Evolutionary conservation across 441 rosid genomes (phyloP).

Genomic region (Pelargonium fulgidum): DNA sequence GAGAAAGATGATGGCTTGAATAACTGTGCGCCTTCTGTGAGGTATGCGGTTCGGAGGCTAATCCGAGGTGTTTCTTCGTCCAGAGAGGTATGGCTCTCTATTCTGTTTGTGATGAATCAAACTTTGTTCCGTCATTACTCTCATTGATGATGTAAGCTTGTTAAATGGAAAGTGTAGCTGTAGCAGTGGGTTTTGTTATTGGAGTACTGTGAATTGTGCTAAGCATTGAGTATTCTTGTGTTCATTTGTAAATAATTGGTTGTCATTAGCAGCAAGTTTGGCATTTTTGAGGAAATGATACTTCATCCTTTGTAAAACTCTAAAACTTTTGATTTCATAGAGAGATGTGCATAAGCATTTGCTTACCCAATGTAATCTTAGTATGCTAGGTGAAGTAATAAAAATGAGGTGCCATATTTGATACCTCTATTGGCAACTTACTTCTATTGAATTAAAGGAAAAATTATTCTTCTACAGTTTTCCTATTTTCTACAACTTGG

Average conservation of each 20-base stretch:
- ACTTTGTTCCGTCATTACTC: not conserved
- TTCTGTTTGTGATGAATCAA: not conserved
- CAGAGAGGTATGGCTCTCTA: slow-evolving; percentile 55
- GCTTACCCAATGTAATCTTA: not conserved
- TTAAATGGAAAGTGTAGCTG: not conserved
- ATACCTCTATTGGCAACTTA: too few species aligned
- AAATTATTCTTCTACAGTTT: not conserved
- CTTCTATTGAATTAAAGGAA: too few species aligned
- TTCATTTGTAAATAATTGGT: not conserved
- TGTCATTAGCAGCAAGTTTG: not conserved
- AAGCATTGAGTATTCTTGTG: not conserved
- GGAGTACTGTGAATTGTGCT: not conserved
- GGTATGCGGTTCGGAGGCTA: slow-evolving; percentile 83
- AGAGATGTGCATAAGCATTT: not conserved
- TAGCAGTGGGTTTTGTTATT: too few species aligned
- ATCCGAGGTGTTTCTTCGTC: slow-evolving; percentile 92
- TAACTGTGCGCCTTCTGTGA: slow-evolving; percentile 69
- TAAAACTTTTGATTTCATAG: not conserved
- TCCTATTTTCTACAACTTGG: not conserved
- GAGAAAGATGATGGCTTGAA: slow-evolving; percentile 81
- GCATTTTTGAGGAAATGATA: not conserved
- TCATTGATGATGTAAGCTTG: not conserved
- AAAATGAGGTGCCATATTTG: not conserved
- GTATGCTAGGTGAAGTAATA: not conserved
- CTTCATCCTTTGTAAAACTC: not conserved